Conservation (phyloP, 1,139 yeast species). For the Kodamaea arcana region DNA sequence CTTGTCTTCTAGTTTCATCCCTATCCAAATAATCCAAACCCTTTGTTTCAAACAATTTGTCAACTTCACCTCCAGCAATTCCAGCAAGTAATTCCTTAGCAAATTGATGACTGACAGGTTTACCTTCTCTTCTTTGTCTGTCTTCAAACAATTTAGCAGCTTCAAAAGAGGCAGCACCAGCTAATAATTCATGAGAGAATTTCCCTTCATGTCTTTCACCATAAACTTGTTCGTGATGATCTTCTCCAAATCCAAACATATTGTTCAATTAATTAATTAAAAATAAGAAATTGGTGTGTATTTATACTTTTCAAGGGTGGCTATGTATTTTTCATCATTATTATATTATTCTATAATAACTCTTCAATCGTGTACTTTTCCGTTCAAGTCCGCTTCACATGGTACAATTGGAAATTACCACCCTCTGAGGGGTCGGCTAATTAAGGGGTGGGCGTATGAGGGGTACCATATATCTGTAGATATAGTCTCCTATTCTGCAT, state of each 20-base stretch:
- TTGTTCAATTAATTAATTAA: not conserved
- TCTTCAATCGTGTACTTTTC: too few relatives aligned
- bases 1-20: conserved; percentile 22
- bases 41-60: conserved; percentile 32
- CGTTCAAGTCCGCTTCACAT: not conserved
- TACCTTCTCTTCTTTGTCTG: conserved; percentile 30
- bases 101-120: conserved; percentile 28
- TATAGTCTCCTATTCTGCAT: not conserved
- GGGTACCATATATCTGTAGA: not conserved
- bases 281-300: not conserved
- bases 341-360: too few relatives aligned
- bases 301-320: not conserved
- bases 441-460: not conserved
- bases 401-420: not conserved
- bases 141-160: conserved; percentile 31
- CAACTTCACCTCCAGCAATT: conserved; percentile 31
- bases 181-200: conserved; percentile 29
- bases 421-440: not conserved
- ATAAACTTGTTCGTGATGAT: conserved; percentile 21
- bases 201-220: conserved; percentile 29
- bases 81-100: conserved; percentile 31
- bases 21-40: conserved; percentile 33
- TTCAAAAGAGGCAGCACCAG: conserved; percentile 34
- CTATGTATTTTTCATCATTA: not conserved
- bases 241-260: conserved; percentile 18